These are phyloP conservation scores for Chloris gayana DNA, from an alignment of 176 grass and related monocot genomes.

Conservation along the genomic window DNA sequence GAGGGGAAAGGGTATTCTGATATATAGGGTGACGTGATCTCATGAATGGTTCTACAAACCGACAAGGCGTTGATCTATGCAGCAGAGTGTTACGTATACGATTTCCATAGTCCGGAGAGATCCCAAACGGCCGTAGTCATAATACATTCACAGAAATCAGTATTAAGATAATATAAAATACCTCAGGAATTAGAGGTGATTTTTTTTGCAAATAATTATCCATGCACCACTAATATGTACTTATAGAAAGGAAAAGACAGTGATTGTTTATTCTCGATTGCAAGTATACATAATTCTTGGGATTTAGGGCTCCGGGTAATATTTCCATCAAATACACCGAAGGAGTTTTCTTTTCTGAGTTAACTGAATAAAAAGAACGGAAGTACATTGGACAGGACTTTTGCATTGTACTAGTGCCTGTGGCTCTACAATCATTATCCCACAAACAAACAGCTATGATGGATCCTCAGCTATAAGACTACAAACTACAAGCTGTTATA, in stretches of 20 bases:
- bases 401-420: background rate
- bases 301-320: background rate
- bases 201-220: background rate
- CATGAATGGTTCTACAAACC: background rate
- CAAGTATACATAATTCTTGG: background rate
- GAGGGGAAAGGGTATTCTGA: background rate
- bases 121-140: background rate
- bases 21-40: background rate
- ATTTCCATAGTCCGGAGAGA: background rate
- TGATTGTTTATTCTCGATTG: background rate
- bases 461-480: background rate
- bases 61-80: background rate
- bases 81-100: background rate
- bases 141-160: background rate
- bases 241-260: background rate
- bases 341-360: background rate
- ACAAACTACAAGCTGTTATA: constrained; percentile 27
- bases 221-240: background rate
- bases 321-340: background rate
- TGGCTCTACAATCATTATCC: background rate
- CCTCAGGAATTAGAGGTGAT: background rate
- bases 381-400: background rate
- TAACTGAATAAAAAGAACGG: background rate
- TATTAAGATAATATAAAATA: background rate
- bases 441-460: background rate